phyloP scores from a whole-genome alignment of 2,329 filamentous ascomycete genomes.

The Exserohilum rostratum region DNA sequence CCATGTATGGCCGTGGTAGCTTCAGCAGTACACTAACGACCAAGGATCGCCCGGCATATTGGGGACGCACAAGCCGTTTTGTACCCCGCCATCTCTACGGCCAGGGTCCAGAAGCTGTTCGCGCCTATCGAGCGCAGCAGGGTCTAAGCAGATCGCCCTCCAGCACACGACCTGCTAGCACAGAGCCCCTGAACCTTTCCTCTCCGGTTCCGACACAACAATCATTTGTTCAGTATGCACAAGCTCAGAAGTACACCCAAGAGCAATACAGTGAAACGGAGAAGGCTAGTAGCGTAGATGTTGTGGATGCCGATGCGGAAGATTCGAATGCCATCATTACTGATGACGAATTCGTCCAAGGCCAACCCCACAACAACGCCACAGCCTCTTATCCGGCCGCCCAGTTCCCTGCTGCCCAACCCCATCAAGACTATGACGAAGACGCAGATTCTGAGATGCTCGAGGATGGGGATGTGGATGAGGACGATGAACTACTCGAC shows the following conservation, averaged over 20 bases:
- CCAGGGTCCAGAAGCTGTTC: constrained; percentile 40
- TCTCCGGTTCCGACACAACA: constrained; percentile 33
- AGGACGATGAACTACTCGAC: constrained; percentile 9
- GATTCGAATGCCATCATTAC: constrained; percentile 13
- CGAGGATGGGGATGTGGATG: constrained; percentile 12
- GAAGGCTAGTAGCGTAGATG: constrained; percentile 12
- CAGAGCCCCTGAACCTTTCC: constrained; percentile 27
- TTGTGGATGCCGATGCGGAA: constrained; percentile 14
- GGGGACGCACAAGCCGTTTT: constrained; percentile 41
- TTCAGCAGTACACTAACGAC: constrained; percentile 14
- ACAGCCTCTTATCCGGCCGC: neutral
- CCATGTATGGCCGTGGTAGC: constrained; percentile 24
- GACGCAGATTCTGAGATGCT: constrained; percentile 23
- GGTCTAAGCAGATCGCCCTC: constrained; percentile 23
- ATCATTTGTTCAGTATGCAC: constrained; percentile 21
- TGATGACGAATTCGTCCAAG: constrained; percentile 20
- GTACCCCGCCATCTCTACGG: constrained; percentile 46
- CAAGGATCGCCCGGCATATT: constrained; percentile 37
- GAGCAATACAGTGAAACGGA: constrained; percentile 20
- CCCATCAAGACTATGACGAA: constrained; percentile 6
- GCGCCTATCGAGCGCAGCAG: constrained; percentile 31
- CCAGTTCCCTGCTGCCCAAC: constrained; percentile 1
- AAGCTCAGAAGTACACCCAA: constrained; percentile 10
- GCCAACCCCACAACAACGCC: constrained; percentile 5
- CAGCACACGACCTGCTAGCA: constrained; percentile 20